These are phyloP conservation scores for Fusarium sp. DNA, from an alignment of 2,329 filamentous ascomycete species.

Conservation along the genomic window DNA sequence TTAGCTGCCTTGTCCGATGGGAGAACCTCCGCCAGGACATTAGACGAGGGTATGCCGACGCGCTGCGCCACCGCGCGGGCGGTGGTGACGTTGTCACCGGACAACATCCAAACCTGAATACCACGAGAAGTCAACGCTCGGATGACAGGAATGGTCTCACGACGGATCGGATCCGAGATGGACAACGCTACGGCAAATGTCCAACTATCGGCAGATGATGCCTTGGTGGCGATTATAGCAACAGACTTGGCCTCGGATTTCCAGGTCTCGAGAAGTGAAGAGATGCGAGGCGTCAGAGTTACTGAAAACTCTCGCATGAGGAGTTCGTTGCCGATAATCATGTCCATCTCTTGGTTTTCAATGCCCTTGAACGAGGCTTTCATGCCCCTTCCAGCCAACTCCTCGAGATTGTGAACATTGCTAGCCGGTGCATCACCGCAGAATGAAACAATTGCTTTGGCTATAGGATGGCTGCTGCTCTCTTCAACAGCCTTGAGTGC, in stretches of 20 bases:
- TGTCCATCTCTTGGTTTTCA: slow-evolving; percentile 51
- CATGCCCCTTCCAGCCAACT: slow-evolving; percentile 78
- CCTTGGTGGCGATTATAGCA: slow-evolving; percentile 65
- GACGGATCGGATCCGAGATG: slow-evolving; percentile 83
- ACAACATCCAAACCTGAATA: slow-evolving; percentile 89
- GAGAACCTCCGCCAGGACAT: slow-evolving; percentile 88
- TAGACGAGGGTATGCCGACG: slow-evolving; percentile 77
- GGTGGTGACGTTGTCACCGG: slow-evolving; percentile 89
- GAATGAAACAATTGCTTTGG: slow-evolving; percentile 74
- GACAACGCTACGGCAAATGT: slow-evolving; percentile 74
- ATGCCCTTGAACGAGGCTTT: slow-evolving; percentile 58
- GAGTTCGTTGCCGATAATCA: slow-evolving; percentile 78
- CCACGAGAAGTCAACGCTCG: slow-evolving; percentile 71
- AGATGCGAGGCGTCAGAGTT: slow-evolving; percentile 51
- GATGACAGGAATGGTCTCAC: slow-evolving; percentile 76
- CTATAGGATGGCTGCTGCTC: slow-evolving; percentile 80
- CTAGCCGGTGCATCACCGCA: slow-evolving; percentile 59
- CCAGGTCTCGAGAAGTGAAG: slow-evolving; percentile 63
- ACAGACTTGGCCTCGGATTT: slow-evolving; percentile 73
- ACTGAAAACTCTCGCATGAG: slow-evolving; percentile 69
- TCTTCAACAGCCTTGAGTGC: slow-evolving; percentile 73
- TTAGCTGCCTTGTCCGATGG: slow-evolving; percentile 84
- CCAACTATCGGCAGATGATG: slow-evolving; percentile 51
- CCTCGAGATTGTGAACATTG: slow-evolving; percentile 63
- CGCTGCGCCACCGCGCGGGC: slow-evolving; percentile 80